Conservation (phyloP, 2,329 filamentous ascomycete genomes). For the Hirsutella rhossiliensis region DNA sequence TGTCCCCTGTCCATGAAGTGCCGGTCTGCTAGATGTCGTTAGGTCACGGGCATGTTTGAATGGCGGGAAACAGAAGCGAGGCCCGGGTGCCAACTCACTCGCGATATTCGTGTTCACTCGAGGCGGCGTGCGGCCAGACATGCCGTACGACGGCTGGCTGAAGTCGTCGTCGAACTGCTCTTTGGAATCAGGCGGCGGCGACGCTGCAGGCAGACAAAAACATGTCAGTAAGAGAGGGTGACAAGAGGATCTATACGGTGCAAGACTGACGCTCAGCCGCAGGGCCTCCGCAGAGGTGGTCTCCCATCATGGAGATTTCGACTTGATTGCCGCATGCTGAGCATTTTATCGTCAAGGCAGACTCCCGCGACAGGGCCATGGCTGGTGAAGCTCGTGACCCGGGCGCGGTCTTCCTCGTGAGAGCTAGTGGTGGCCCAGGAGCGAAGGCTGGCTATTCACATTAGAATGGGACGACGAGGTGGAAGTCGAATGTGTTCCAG, state of each 20-base stretch:
- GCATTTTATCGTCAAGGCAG: slow-evolving; percentile 73
- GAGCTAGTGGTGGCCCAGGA: neutral
- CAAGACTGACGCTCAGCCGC: slow-evolving; percentile 32
- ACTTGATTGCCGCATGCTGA: slow-evolving; percentile 68
- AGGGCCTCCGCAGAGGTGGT: slow-evolving; percentile 57
- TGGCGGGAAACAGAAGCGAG: no score
- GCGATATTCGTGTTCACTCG: slow-evolving; percentile 39
- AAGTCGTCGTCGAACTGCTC: slow-evolving; percentile 14
- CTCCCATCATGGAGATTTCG: slow-evolving; percentile 75
- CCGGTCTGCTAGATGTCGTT: slow-evolving; percentile 1
- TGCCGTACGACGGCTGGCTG: slow-evolving; percentile 17
- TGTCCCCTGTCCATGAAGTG: slow-evolving; percentile 40
- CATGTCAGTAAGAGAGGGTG: neutral
- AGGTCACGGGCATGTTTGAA: neutral
- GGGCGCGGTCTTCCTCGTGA: neutral
- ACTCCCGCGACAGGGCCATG: slow-evolving; percentile 45
- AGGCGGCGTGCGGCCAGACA: slow-evolving; percentile 29
- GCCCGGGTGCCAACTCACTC: slow-evolving; percentile 26
- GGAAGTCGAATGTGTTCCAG: no score
- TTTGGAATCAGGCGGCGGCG: slow-evolving; percentile 23
- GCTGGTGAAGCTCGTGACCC: slow-evolving; percentile 8
- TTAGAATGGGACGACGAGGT: no score
- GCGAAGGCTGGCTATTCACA: neutral
- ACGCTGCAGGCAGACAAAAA: slow-evolving; percentile 15
- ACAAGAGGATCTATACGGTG: neutral